These are phyloP conservation scores for Macrophomina phaseolina DNA, from an alignment of 2,329 filamentous ascomycete genomes.

Conservation along the genomic window DNA sequence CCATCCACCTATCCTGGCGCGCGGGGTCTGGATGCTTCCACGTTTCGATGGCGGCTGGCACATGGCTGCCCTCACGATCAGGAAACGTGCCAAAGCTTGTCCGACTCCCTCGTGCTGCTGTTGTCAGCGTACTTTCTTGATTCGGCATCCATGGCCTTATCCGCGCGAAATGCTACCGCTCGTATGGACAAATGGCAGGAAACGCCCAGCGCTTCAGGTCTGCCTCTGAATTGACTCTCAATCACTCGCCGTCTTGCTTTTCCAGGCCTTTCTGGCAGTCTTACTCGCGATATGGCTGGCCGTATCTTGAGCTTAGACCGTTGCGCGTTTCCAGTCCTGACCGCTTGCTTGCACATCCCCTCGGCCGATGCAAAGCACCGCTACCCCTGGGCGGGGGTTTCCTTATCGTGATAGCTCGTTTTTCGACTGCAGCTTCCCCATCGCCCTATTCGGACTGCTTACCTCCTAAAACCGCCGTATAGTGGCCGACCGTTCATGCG, in stretches of 20 bases:
- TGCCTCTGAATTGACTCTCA: not conserved
- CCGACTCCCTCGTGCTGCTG: not conserved
- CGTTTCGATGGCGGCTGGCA: slow-evolving; percentile 14
- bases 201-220: not conserved
- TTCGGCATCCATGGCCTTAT: slow-evolving; percentile 1
- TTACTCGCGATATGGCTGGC: not conserved
- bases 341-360: not conserved
- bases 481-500: not conserved
- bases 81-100: slow-evolving; percentile 4
- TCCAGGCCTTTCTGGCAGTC: not conserved
- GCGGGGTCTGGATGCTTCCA: slow-evolving; percentile 22
- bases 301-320: not conserved
- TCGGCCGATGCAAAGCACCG: not conserved
- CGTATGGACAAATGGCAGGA: not conserved
- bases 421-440: not conserved
- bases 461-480: not conserved
- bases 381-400: not conserved
- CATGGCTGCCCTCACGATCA: slow-evolving; percentile 1
- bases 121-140: not conserved
- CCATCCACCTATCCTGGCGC: not conserved
- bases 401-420: not conserved
- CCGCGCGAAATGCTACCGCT: not conserved
- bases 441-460: not conserved
- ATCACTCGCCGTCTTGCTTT: not conserved
- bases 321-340: not conserved